Evolutionary conservation across 108 stramenopile genomes (phyloP), one percentile per base, ranked within the genome.

Genomic region (Mayamaea pseudoterrestris): DNA sequence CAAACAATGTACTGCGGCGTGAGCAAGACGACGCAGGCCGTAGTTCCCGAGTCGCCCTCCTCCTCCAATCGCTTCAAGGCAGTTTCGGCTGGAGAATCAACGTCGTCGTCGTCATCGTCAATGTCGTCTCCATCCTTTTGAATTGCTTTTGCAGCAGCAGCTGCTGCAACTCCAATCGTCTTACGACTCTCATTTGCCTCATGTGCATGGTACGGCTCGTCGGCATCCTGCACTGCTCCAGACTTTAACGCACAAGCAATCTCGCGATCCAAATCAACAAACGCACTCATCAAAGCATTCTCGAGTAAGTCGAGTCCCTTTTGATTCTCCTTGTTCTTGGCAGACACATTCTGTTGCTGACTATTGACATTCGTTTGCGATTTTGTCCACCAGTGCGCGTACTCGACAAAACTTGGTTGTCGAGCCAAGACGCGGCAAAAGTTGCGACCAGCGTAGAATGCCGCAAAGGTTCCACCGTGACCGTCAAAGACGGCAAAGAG

Each of bases 1-100:
- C 91, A 93, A 29, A 96, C 59, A 23, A 96, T 59, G 41, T 70
- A 76, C 16, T 63, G 58, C 6, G 95, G 95, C 8, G 94, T 90
- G 3, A 94, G 31, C 42, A 96, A 29, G 2, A 81, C 87, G 27
- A 76, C 61, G 13, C 83, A 62, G 1, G 90, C 93, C 5, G 97
- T 95, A 9, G 93, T 91, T 5, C 97, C 97, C 2, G 76, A 60
- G 30, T 73, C 66, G 17, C 63, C 59, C 14, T 71, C 66, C 14
- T 66, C 57, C 5, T 45, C 22, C 3, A 30, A n/a, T n/a, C n/a
- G n/a, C n/a, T n/a, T n/a, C n/a, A n/a, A n/a, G n/a, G n/a, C n/a
- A n/a, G n/a, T n/a, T n/a, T n/a, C n/a, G n/a, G n/a, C n/a, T n/a
- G n/a, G 20, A 34, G 21, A 21, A 41, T 18, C 50, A 14, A 47